phyloP scores from a whole-genome alignment of 495 filamentous ascomycete genomes.

The Aspergillus nidulans region DNA sequence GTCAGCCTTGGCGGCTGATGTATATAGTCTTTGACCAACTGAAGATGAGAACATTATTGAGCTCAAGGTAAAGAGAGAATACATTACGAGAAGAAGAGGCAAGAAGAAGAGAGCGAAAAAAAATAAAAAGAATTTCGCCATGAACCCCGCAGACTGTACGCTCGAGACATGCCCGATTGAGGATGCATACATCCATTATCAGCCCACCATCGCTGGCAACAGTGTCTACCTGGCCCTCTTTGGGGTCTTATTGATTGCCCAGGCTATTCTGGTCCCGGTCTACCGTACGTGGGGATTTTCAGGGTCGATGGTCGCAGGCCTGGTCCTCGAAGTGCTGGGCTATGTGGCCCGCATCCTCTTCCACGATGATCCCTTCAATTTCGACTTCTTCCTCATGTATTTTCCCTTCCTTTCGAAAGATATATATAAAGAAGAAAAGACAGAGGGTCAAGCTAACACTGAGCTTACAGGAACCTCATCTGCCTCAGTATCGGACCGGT shows the following conservation, averaged over 20 bases:
- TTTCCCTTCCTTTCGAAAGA: background rate
- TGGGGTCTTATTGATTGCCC: slow-evolving; percentile 24
- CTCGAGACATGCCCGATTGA: slow-evolving; percentile 31
- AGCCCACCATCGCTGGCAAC: slow-evolving; percentile 33
- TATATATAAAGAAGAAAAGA: background rate
- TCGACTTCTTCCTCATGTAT: slow-evolving; percentile 36
- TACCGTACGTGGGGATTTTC: slow-evolving; percentile 30
- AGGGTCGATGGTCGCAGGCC: slow-evolving; percentile 20
- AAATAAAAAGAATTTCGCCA: background rate
- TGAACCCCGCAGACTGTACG: slow-evolving; percentile 21
- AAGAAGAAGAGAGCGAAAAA: too few species aligned
- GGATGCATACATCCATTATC: slow-evolving; percentile 31
- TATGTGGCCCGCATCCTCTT: slow-evolving; percentile 37
- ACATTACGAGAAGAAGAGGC: too few species aligned
- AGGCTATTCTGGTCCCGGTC: slow-evolving; percentile 24
- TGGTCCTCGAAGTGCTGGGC: slow-evolving; percentile 37
- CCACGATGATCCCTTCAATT: slow-evolving; percentile 35
- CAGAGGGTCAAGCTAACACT: too few species aligned
- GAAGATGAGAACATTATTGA: too few species aligned
- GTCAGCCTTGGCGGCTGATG: background rate
- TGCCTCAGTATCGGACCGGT: slow-evolving; percentile 51
- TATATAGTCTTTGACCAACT: too few species aligned
- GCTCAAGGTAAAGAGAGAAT: too few species aligned
- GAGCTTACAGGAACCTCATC: slow-evolving; percentile 41
- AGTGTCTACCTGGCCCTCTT: slow-evolving; percentile 30